These are phyloP conservation scores for Tricholoma furcatifolium DNA, from an alignment of 768 basidiomycete genomes.

Conservation along the genomic window DNA sequence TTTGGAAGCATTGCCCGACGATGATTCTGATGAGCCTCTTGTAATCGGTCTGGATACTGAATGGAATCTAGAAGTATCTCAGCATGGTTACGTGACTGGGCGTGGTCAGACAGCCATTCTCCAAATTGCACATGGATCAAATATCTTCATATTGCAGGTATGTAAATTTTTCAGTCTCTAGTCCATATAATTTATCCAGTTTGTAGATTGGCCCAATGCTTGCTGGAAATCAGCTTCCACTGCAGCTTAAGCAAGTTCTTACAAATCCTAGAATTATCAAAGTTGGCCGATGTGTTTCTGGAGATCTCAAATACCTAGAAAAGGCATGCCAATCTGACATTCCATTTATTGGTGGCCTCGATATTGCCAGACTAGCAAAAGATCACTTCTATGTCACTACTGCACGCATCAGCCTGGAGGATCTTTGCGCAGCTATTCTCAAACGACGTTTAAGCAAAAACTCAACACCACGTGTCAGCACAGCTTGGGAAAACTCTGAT, in stretches of 20 bases:
- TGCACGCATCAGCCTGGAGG: constrained; percentile 25
- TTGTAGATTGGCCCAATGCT: neutral
- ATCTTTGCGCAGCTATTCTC: constrained; percentile 28
- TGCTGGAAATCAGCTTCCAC: constrained; percentile 1
- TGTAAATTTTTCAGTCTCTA: neutral
- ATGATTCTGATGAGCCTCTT: constrained; percentile 8
- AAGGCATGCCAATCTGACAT: neutral
- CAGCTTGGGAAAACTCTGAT: constrained; percentile 15
- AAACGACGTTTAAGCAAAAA: constrained; percentile 20
- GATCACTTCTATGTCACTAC: constrained; percentile 15
- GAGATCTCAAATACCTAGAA: constrained; percentile 2
- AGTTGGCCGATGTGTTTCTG: constrained; percentile 9
- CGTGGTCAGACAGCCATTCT: constrained; percentile 19
- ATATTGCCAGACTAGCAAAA: constrained; percentile 29
- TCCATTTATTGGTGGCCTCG: constrained; percentile 25
- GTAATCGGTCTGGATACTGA: constrained; percentile 22
- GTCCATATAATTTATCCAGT: neutral
- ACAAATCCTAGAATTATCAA: constrained; percentile 13
- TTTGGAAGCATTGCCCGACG: constrained; percentile 14
- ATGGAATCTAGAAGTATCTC: constrained; percentile 24
- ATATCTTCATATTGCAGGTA: constrained; percentile 20
- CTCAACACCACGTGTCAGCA: constrained; percentile 15
- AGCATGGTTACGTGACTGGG: constrained; percentile 9
- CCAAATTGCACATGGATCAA: constrained; percentile 18
- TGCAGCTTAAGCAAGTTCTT: constrained; percentile 8